Percentiles rank a stretch among this genome's conserved stretches.
phyloP scores from a whole-genome alignment of 352 stramenopile genomes.

The Blastocystis hominis region DNA sequence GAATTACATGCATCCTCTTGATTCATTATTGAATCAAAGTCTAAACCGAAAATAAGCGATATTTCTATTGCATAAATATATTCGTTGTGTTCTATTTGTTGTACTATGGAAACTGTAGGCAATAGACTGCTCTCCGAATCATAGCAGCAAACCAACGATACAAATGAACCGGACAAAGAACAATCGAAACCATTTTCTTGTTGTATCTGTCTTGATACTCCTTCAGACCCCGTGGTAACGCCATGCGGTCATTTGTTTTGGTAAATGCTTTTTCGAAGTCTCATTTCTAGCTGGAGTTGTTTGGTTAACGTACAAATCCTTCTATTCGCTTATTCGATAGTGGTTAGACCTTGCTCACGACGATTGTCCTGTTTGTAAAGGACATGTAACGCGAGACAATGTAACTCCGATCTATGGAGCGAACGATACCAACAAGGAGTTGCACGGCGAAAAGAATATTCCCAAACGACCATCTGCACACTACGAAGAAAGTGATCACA shows the following conservation, averaged over 20 bases:
- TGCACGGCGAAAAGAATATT: not conserved
- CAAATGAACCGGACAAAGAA: not conserved
- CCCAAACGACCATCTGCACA: constrained; percentile 17
- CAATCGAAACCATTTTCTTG: constrained; percentile 5
- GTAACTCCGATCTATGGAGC: constrained; percentile 53
- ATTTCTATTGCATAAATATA: not conserved
- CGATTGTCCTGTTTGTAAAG: constrained; percentile 50
- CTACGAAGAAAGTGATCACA: constrained; percentile 33
- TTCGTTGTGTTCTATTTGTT: not conserved
- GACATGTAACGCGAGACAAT: constrained; percentile 20
- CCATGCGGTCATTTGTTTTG: constrained; percentile 52
- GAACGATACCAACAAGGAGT: constrained; percentile 20
- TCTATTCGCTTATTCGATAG: not conserved
- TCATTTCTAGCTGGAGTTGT: constrained; percentile 50
- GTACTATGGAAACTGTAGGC: not conserved
- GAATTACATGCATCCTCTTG: not conserved
- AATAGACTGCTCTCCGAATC: not conserved
- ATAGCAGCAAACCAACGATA: not conserved
- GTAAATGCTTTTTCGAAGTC: not conserved
- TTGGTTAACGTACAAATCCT: not conserved
- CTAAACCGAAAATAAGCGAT: not conserved
- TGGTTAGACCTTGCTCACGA: constrained; percentile 23
- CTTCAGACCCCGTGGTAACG: constrained; percentile 36
- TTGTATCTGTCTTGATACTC: constrained; percentile 31
- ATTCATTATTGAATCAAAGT: not conserved